These are phyloP conservation scores for Eucalyptus marginata DNA, from an alignment of 345 rosid genomes.

Conservation along the genomic window DNA sequence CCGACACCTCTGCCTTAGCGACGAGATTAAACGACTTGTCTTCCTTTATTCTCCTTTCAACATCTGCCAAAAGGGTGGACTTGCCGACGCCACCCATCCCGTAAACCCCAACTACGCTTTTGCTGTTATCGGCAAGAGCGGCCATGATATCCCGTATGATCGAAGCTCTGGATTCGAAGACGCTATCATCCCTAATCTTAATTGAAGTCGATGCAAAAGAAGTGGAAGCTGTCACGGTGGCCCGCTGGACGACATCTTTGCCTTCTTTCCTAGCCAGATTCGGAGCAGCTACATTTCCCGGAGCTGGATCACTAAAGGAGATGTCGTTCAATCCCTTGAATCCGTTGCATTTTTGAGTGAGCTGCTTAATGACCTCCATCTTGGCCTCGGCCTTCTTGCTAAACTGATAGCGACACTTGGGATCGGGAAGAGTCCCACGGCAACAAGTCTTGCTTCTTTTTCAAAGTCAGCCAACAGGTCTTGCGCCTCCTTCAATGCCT, in stretches of 20 bases:
- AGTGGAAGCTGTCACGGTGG: fast-evolving
- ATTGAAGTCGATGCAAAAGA: neutral
- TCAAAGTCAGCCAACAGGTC: fast-evolving
- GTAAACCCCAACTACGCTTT: neutral
- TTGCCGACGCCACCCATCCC: neutral
- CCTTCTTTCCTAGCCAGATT: neutral
- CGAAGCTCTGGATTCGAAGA: neutral
- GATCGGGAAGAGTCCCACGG: too few relatives aligned
- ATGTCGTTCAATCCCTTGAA: neutral
- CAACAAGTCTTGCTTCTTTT: too few relatives aligned
- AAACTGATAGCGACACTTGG: too few relatives aligned
- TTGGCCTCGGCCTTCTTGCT: too few relatives aligned
- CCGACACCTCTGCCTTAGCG: neutral
- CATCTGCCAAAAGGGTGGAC: neutral
- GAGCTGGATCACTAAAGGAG: neutral
- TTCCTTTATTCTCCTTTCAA: neutral
- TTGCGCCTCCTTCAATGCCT: neutral
- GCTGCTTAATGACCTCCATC: too few relatives aligned
- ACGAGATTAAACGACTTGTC: neutral
- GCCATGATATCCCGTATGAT: neutral
- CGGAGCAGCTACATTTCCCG: neutral
- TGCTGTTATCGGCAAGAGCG: neutral
- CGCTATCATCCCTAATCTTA: fast-evolving
- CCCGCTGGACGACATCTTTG: fast-evolving
- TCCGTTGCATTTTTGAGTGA: fast-evolving